Conservation (phyloP, 106 monocot species). For the Alisma plantagoaquatica region DNA sequence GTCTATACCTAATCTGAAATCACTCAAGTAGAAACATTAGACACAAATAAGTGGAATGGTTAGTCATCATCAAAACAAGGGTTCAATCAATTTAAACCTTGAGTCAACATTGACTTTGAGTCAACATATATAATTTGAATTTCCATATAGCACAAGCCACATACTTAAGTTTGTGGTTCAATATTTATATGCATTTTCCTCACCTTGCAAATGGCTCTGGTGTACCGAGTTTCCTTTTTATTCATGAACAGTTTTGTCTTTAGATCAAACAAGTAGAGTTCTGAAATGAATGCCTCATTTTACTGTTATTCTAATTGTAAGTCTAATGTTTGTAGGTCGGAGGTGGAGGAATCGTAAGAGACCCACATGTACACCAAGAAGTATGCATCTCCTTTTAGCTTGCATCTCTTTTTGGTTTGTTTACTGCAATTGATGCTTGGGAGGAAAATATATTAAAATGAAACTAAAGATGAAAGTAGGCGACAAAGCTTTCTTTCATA, state of each 20-base stretch:
- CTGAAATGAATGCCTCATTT: not conserved
- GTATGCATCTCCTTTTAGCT: conserved; percentile 23
- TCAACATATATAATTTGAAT: too few species aligned
- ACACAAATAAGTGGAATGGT: too few species aligned
- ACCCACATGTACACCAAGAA: conserved; percentile 90
- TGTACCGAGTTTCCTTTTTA: too few species aligned
- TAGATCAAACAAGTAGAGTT: not conserved
- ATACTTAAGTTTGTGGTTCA: too few species aligned
- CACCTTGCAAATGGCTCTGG: too few species aligned
- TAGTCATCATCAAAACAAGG: too few species aligned
- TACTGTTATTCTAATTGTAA: conserved; percentile 7
- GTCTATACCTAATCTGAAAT: too few species aligned
- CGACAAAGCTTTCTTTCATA: not conserved
- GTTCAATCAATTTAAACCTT: too few species aligned
- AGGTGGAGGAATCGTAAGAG: conserved; percentile 89
- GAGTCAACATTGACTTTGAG: too few species aligned
- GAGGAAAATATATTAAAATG: not conserved
- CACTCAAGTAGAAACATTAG: too few species aligned
- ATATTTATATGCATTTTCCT: too few species aligned
- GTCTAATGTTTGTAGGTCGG: conserved; percentile 78
- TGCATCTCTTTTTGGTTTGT: not conserved
- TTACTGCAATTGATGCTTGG: not conserved
- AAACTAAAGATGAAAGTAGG: not conserved
- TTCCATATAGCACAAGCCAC: too few species aligned
- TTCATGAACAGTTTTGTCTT: not conserved